Conservation (phyloP, 2,329 filamentous ascomycete genomes). For the Verticillium nonalfalfae region DNA sequence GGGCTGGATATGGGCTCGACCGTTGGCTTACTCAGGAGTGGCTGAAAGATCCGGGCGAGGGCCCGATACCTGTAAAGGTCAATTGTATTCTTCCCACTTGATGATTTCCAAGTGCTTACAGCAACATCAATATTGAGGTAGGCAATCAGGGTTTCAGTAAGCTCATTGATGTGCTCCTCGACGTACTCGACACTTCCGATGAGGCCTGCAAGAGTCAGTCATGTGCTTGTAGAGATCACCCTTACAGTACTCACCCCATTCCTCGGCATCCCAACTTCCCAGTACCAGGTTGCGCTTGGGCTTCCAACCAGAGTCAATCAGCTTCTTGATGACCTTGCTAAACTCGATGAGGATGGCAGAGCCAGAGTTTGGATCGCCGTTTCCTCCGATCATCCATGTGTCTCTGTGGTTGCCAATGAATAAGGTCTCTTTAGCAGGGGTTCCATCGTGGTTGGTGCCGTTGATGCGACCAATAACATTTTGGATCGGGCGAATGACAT, state of each 20-base stretch:
- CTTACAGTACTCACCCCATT: constrained; percentile 13
- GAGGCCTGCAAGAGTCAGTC: constrained; percentile 66
- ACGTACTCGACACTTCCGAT: constrained; percentile 83
- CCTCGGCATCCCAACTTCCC: constrained; percentile 25
- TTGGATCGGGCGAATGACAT: constrained; percentile 64
- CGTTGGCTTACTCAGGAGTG: constrained; percentile 46
- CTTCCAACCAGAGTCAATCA: constrained; percentile 70
- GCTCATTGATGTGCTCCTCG: constrained; percentile 74
- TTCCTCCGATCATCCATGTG: constrained; percentile 78
- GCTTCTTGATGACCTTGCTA: constrained; percentile 63
- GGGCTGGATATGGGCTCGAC: not conserved
- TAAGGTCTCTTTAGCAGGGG: constrained; percentile 50
- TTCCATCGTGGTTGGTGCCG: constrained; percentile 57
- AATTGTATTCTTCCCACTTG: not conserved
- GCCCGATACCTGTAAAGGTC: constrained; percentile 32
- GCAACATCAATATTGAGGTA: constrained; percentile 81
- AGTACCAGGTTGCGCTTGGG: constrained; percentile 58
- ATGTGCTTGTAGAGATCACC: constrained; percentile 46
- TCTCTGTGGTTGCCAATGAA: constrained; percentile 78
- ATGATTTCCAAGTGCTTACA: constrained; percentile 20
- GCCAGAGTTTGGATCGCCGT: constrained; percentile 78
- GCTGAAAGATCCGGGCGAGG: constrained; percentile 49
- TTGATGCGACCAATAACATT: constrained; percentile 79
- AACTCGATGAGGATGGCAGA: constrained; percentile 73
- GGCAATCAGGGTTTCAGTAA: constrained; percentile 61